Evolutionary conservation across 2,329 filamentous ascomycete genomes (phyloP), one percentile per base, ranked within the genome.

Genomic region (Immersiporthe knoxdaviesiana): DNA sequence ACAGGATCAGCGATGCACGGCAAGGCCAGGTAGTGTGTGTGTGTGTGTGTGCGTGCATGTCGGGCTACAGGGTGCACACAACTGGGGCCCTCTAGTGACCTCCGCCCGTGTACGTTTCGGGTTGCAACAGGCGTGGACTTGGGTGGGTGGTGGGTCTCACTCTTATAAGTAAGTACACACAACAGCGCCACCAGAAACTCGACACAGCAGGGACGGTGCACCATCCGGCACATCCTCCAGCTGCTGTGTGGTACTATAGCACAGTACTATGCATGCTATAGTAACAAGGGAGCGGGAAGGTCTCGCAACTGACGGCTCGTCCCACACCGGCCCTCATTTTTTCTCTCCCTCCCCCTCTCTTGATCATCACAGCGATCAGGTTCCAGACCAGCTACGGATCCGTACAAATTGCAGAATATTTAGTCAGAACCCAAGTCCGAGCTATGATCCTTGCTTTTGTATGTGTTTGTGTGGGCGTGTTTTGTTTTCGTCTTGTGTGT

Each of bases 301-400:
- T 6, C 30, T 37, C 52, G 37, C 65, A 47, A 62, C 35, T 66
- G 67, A 68, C 67, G 65, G 63, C 56, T 68, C 67, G 64, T 59
- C 41, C 21, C 61, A 58, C 39, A 61, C 11, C 5, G 37, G 8
- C 35, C 35, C 35, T 35, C 35, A 35, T 35, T 35, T 35, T 35
- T 35, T 10, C 37, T 12, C 6, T 39, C 21, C 41, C 54, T 27
- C 3, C 52, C 39, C 11, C 10, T 58, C 27, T 35, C 41, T 41
- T 56, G 24, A 56, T 68, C 60, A 24, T 21, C 32, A 44, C 52
- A 63, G 30, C 30, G 56, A 59, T 37, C 16, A 32, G 56, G 10
- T 21, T n/a, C 27, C 32, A 37, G 32, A 21, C 32, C 56, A n/a
- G 18, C 41, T 65, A 32, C 44, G 44, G 58, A 52, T 58, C 65